Evolutionary conservation across 2,329 filamentous ascomycete genomes (phyloP).

Genomic region (Fusarium compactum): DNA sequence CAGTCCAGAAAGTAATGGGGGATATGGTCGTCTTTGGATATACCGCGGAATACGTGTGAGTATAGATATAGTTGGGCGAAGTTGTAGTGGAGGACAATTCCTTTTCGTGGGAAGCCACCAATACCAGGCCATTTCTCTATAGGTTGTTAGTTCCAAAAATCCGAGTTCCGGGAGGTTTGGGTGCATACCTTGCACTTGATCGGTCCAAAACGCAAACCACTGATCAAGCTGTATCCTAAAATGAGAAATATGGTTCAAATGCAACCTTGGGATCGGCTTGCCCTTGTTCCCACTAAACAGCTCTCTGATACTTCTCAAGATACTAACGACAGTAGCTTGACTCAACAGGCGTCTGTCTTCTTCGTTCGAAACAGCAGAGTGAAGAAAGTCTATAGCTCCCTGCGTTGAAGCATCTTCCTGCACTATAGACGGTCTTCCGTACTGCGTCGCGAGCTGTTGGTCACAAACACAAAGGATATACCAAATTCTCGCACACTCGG

Average conservation of each 20-base stretch:
- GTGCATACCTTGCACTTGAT: slow-evolving; percentile 50
- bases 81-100: slow-evolving; percentile 56
- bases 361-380: slow-evolving; percentile 62
- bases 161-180: too few species aligned
- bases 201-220: slow-evolving; percentile 55
- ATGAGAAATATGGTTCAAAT: slow-evolving; percentile 60
- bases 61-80: slow-evolving; percentile 58
- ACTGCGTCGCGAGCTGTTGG: slow-evolving; percentile 71
- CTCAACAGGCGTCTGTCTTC: slow-evolving; percentile 68
- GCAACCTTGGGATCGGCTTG: slow-evolving; percentile 63
- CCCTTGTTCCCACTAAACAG: slow-evolving; percentile 69
- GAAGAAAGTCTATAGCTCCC: slow-evolving; percentile 67
- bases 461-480: slow-evolving; percentile 72
- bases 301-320: slow-evolving; percentile 66
- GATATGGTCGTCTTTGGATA: slow-evolving; percentile 51
- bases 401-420: slow-evolving; percentile 69
- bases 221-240: slow-evolving; percentile 54
- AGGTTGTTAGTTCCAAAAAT: slow-evolving; percentile 2
- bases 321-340: slow-evolving; percentile 69
- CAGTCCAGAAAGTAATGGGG: slow-evolving; percentile 53
- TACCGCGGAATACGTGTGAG: slow-evolving; percentile 56
- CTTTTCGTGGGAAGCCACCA: slow-evolving; percentile 56
- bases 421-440: slow-evolving; percentile 69
- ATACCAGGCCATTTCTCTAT: slow-evolving; percentile 55
- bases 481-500: slow-evolving; percentile 69